These are phyloP conservation scores for Fusarium sp. DNA, from an alignment of 2,329 filamentous ascomycete genomes.

Conservation along the genomic window DNA sequence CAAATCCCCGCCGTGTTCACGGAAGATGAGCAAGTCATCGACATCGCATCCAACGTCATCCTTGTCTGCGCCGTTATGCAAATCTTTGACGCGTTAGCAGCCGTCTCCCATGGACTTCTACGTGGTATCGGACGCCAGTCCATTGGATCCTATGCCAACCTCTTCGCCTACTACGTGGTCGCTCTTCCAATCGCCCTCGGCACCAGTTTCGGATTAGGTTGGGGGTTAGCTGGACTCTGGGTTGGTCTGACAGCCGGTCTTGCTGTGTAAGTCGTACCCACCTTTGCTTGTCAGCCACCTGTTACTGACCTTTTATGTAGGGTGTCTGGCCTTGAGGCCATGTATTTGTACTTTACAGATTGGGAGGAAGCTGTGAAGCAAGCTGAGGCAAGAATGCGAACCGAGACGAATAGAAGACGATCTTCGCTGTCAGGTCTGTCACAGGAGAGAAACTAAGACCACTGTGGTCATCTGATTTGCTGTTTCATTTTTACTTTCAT, in stretches of 20 bases:
- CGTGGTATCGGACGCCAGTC: constrained; percentile 85
- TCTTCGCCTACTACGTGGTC: constrained; percentile 85
- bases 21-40: constrained; percentile 70
- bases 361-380: constrained; percentile 37
- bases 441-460: background rate
- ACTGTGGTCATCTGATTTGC: accelerated
- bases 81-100: constrained; percentile 82
- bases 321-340: constrained; percentile 25
- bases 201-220: constrained; percentile 75
- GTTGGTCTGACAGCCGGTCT: constrained; percentile 78
- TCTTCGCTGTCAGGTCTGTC: constrained; percentile 7
- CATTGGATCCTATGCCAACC: constrained; percentile 84
- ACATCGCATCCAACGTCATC: constrained; percentile 70
- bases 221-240: constrained; percentile 84
- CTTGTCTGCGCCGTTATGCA: constrained; percentile 86
- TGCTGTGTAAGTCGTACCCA: constrained; percentile 55
- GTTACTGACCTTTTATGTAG: background rate
- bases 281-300: accelerated
- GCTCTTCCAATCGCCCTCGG: constrained; percentile 83
- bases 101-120: constrained; percentile 81
- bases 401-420: constrained; percentile 22
- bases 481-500: background rate
- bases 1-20: constrained; percentile 79
- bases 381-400: constrained; percentile 33
- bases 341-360: constrained; percentile 32